Base-by-base conservation (phyloP, 2,329 filamentous ascomycete genomes). In the Daldinia sp. region DNA sequence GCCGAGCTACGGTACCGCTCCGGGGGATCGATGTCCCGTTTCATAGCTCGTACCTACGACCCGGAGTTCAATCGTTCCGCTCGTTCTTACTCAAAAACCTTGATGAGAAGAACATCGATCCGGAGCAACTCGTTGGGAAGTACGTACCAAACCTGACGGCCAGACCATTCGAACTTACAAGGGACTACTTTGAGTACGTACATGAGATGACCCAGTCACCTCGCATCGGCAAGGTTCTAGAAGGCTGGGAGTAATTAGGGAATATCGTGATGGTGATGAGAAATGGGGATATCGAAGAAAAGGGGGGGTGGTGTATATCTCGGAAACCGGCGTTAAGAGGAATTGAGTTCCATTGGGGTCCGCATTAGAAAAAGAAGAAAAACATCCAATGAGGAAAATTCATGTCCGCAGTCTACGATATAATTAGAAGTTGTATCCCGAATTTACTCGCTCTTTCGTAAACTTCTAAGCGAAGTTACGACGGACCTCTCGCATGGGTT, bases 101-200 rank as follows among this genome's bases (percentile, higher is more conserved):
- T 12, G 33, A 69, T 13, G 55, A 66, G 18, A 65, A 69, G n/a
- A 72, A 65, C 15, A 65, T 80, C 18, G 67, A 74, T 10, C 72
- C 74, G 6, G 69, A 71, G 7, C 63, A 69, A 55, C 71, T 81
- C 18, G 71, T 79, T 6, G 77, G 75, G 7, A 76, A 73, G 50
- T 81, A 74, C 57, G 74, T 81, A 20, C 78, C 79, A 6, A 81
- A 81, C 63, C 72, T 80, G 12, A 79, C 74, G 23, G 79, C 72
- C 3, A 73, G 69, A 46, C 78, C 78, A 1, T 80, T 80, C 57
- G 65, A 63, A 59, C 69, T 78, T 28, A 69, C 61, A 30, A 69
- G 67, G 37, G 74, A 69, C 10, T 77, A 76, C 37, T 73, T 77
- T 60, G 63, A 78, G 59, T 67, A 73, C 33, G 71, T 71, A 33